Percentiles rank a stretch among this genome's conserved stretches.
Evolutionary conservation across 2,329 filamentous ascomycete species (phyloP).

Genomic region (Lachnellula hyalina): DNA sequence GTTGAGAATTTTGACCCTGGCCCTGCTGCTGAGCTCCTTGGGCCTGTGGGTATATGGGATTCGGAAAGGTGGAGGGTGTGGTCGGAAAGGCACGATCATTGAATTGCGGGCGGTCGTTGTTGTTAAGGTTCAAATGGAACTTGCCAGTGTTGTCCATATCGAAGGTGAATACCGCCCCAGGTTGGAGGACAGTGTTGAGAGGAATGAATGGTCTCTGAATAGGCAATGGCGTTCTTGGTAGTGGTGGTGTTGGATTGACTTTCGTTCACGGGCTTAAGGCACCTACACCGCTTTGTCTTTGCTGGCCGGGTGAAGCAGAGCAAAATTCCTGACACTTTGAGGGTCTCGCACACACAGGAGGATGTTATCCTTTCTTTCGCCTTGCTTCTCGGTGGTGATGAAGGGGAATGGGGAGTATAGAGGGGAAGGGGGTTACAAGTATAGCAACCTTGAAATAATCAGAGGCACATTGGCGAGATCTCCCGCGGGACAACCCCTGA

Average conservation of each 20-base stretch:
- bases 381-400: no score
- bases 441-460: no score
- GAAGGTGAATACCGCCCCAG: background rate
- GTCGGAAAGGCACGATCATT: conserved; percentile 74
- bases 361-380: no score
- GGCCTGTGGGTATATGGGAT: conserved; percentile 57
- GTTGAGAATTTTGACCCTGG: conserved; percentile 35
- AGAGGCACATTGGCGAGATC: no score
- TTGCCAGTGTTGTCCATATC: conserved; percentile 28
- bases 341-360: background rate
- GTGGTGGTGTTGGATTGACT: background rate
- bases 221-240: no score
- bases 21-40: conserved; percentile 32
- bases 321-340: background rate
- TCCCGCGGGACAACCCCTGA: no score
- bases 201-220: background rate
- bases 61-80: conserved; percentile 92
- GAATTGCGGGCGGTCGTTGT: conserved; percentile 56
- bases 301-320: background rate
- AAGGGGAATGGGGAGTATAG: no score
- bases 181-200: background rate
- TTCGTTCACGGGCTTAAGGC: background rate
- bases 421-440: no score
- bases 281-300: background rate
- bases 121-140: conserved; percentile 26